Evolutionary conservation across 2,329 filamentous ascomycete species (phyloP).

Genomic region (Calonectria pseudoturangicola): DNA sequence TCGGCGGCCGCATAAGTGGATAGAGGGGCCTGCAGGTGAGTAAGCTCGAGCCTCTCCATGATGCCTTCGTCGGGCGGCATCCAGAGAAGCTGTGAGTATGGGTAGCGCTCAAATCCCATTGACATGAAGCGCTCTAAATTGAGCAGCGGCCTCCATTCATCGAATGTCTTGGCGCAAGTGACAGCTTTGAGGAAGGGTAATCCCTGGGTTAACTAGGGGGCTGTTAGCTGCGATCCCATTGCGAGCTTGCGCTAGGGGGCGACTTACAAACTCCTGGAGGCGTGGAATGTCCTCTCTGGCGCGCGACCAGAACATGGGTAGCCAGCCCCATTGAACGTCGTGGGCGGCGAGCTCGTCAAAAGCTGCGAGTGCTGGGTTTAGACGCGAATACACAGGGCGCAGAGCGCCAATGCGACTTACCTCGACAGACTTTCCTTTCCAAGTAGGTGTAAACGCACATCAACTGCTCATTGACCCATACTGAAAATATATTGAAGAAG

Average conservation of each 20-base stretch:
- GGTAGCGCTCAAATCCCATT: conserved; percentile 20
- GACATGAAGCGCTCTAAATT: not conserved
- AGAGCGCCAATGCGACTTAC: not conserved
- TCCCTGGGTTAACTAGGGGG: conserved; percentile 14
- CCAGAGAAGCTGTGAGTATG: conserved; percentile 18
- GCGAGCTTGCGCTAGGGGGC: not conserved
- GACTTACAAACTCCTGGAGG: conserved; percentile 25
- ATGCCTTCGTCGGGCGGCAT: conserved; percentile 13
- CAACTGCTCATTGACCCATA: conserved; percentile 14
- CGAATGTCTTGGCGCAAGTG: conserved; percentile 4
- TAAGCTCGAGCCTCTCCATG: conserved; percentile 5
- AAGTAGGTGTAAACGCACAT: conserved; percentile 16
- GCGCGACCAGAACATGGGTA: conserved; percentile 18
- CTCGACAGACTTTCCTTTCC: conserved; percentile 13
- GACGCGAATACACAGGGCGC: not conserved
- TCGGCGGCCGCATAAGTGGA: not conserved
- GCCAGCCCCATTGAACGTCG: not conserved
- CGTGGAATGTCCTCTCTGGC: conserved; percentile 5
- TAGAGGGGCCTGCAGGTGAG: conserved; percentile 12
- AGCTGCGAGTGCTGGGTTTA: not conserved
- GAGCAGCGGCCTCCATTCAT: not conserved
- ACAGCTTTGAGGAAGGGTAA: conserved; percentile 10
- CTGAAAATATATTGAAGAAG: conserved; percentile 10
- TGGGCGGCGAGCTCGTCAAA: conserved; percentile 18
- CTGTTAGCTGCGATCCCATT: not conserved